Conservation (phyloP, 108 stramenopile species). For the Discostella stelligeroides region DNA sequence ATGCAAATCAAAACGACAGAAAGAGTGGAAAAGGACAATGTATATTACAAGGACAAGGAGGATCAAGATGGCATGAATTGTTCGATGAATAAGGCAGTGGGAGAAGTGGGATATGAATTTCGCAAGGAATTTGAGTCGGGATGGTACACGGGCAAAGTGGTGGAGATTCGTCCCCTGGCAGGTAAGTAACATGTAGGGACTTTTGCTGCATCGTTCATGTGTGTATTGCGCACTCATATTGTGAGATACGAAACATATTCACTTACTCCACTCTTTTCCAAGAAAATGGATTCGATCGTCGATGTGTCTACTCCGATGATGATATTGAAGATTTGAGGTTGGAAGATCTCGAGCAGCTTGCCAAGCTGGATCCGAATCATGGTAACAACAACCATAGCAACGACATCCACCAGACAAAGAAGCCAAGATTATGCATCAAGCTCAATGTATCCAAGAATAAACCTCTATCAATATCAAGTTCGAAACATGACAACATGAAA, state of each 20-base stretch:
- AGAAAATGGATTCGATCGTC: conserved; percentile 29
- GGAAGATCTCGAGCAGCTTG: conserved; percentile 32
- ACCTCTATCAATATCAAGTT: conserved; percentile 6
- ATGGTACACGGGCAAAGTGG: conserved; percentile 40
- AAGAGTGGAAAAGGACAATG: not conserved
- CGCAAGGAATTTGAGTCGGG: conserved; percentile 41
- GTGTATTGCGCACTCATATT: no score
- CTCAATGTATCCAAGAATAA: conserved; percentile 12
- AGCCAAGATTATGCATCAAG: conserved; percentile 39
- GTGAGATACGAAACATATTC: not conserved
- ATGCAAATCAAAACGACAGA: not conserved
- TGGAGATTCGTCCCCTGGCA: conserved; percentile 29
- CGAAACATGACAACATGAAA: no score
- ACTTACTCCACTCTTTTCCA: not conserved
- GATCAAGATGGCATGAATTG: not conserved
- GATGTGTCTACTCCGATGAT: conserved; percentile 36
- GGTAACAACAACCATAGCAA: not conserved
- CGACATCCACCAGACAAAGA: conserved; percentile 4
- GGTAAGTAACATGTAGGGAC: conserved; percentile 10
- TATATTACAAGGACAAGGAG: no score
- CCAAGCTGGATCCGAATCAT: conserved; percentile 33
- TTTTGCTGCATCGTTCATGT: no score
- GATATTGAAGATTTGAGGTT: conserved; percentile 44
- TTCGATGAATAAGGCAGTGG: no score
- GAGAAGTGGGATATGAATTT: conserved; percentile 41